phyloP scores from a whole-genome alignment of 306 rosid species.

The Prosopis cineraria region DNA sequence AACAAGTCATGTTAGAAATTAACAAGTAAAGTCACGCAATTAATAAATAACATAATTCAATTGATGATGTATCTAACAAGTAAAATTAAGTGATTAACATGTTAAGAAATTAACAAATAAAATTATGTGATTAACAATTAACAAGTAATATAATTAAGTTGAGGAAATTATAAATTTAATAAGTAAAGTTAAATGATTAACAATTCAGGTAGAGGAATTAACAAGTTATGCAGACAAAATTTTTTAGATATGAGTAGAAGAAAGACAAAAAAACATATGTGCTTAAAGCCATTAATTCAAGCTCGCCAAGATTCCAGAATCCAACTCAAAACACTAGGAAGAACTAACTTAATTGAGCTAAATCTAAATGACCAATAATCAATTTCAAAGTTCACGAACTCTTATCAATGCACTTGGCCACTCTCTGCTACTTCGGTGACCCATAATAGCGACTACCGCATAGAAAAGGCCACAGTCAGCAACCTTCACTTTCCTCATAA shows the following conservation, averaged over 20 bases:
- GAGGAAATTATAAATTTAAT: too few relatives aligned
- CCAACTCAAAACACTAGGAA: background rate
- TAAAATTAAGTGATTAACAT: too few relatives aligned
- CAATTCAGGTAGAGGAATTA: too few relatives aligned
- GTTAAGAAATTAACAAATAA: too few relatives aligned
- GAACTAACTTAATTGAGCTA: background rate
- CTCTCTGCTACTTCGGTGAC: conserved; percentile 89
- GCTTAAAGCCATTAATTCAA: background rate
- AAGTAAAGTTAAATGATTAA: too few relatives aligned
- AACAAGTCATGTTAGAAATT: too few relatives aligned
- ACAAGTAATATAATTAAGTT: too few relatives aligned
- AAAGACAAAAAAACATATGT: background rate
- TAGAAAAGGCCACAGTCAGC: conserved; percentile 73
- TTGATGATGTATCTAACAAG: too few relatives aligned
- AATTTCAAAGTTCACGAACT: background rate
- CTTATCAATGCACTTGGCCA: background rate
- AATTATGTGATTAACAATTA: too few relatives aligned
- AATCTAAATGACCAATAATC: background rate
- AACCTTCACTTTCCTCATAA: conserved; percentile 50
- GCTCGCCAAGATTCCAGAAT: background rate
- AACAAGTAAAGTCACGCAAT: too few relatives aligned
- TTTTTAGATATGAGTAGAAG: background rate
- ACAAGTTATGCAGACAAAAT: too few relatives aligned
- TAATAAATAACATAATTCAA: too few relatives aligned
- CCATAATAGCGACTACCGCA: conserved; percentile 87